These are phyloP conservation scores for Nakazawaea peltata DNA, from an alignment of 805 yeast genomes.

Conservation along the genomic window DNA sequence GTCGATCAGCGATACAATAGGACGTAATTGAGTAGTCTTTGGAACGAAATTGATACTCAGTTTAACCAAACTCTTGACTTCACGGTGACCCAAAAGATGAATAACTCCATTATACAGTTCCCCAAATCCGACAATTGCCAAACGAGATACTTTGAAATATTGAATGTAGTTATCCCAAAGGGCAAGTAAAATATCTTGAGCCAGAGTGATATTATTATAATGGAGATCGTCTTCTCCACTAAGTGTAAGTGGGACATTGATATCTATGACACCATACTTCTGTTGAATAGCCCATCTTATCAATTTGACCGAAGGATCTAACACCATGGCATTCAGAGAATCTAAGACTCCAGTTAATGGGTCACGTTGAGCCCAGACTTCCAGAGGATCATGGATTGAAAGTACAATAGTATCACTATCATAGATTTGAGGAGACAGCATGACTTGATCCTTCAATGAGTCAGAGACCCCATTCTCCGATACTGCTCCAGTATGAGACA, in stretches of 20 bases:
- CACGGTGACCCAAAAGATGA: constrained; percentile 80
- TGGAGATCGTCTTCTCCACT: constrained; percentile 36
- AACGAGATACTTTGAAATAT: constrained; percentile 61
- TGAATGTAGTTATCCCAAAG: constrained; percentile 89
- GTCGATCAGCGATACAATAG: constrained; percentile 81
- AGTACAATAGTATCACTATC: constrained; percentile 57
- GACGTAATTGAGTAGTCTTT: constrained; percentile 56
- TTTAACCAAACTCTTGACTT: constrained; percentile 50
- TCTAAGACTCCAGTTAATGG: constrained; percentile 75
- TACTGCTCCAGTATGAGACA: not conserved
- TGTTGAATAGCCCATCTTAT: constrained; percentile 55
- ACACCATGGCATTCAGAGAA: constrained; percentile 60
- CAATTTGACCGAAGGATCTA: constrained; percentile 66
- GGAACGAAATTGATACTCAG: constrained; percentile 68
- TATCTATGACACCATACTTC: constrained; percentile 75
- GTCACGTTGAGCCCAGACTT: constrained; percentile 82
- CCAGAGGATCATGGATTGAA: constrained; percentile 85
- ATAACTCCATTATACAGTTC: constrained; percentile 84
- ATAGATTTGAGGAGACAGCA: constrained; percentile 67
- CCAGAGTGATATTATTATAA: constrained; percentile 54
- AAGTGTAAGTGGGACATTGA: constrained; percentile 62
- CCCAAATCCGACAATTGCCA: constrained; percentile 83
- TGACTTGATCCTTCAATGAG: constrained; percentile 52
- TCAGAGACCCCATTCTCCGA: constrained; percentile 33
- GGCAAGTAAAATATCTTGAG: constrained; percentile 72